phyloP scores from a whole-genome alignment of 176 grass and related monocot genomes.

The Cenchrus fungigraminus region DNA sequence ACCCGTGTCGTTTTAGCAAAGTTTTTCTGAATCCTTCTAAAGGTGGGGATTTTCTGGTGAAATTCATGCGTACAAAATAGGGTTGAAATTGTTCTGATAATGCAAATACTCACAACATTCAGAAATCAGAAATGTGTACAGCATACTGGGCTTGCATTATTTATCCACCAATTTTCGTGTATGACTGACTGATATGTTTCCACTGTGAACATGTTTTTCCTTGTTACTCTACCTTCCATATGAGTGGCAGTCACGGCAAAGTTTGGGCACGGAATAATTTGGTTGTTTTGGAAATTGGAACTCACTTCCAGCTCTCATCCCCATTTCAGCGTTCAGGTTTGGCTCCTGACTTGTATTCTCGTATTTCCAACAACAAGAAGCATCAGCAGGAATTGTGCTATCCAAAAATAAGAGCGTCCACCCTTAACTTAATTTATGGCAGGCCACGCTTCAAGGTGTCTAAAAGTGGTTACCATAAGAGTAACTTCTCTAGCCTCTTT shows the following conservation, averaged over 20 bases:
- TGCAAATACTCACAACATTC: not conserved
- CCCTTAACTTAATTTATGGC: slow-evolving; percentile 3
- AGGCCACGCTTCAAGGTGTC: slow-evolving; percentile 33
- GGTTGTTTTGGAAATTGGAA: too few relatives aligned
- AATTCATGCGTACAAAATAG: not conserved
- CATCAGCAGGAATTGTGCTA: not conserved
- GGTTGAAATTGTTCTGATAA: not conserved
- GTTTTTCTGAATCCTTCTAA: too few relatives aligned
- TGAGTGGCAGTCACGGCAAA: too few relatives aligned
- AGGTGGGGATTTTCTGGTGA: too few relatives aligned
- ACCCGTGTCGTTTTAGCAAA: not conserved
- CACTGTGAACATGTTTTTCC: too few relatives aligned
- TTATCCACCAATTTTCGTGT: not conserved
- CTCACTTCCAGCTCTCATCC: not conserved
- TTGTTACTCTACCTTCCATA: too few relatives aligned
- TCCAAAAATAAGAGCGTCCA: slow-evolving; percentile 48
- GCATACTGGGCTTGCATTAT: not conserved
- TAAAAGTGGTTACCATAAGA: slow-evolving; percentile 15
- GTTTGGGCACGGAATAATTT: too few relatives aligned
- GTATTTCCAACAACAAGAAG: not conserved
- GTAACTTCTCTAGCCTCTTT: slow-evolving; percentile 1
- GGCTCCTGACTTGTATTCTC: not conserved
- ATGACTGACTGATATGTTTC: too few relatives aligned
- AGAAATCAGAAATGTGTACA: not conserved
- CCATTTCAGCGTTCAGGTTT: not conserved